A percentile compares a stretch with the other conserved stretches of the same genome.
These are phyloP conservation scores for Fusarium lyarnte DNA, from an alignment of 2,329 filamentous ascomycete genomes.

Conservation along the genomic window DNA sequence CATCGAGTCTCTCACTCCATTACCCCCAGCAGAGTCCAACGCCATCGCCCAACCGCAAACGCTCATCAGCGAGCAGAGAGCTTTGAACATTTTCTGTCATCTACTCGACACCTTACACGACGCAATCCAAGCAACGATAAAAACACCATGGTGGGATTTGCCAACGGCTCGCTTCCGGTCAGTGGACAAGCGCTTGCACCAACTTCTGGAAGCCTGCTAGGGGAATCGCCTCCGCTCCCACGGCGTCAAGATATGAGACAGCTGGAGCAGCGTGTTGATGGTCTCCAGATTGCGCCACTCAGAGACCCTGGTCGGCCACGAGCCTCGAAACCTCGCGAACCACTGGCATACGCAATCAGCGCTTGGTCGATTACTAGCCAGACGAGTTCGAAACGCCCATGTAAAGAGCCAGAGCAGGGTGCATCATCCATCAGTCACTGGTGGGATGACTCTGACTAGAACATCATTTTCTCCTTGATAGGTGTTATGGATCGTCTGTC, in stretches of 20 bases:
- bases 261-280: not conserved
- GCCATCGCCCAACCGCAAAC: accelerated
- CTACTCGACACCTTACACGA: not conserved
- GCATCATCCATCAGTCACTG: accelerated
- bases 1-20: not conserved
- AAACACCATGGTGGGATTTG: not conserved
- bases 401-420: not conserved
- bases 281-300: accelerated
- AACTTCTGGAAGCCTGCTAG: not conserved
- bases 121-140: not conserved
- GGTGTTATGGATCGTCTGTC: no score
- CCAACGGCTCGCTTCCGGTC: accelerated
- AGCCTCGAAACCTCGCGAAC: accelerated
- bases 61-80: not conserved
- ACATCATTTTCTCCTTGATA: no score
- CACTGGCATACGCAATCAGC: accelerated
- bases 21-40: not conserved
- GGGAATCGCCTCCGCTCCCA: not conserved
- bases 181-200: not conserved
- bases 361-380: no score
- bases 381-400: no score
- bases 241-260: not conserved
- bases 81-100: not conserved
- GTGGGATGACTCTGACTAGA: not conserved
- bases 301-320: accelerated